A percentile compares a stretch with the other conserved stretches of the same genome.
Conservation (phyloP, 2,329 filamentous ascomycete species). For the Penicillium sp. region DNA sequence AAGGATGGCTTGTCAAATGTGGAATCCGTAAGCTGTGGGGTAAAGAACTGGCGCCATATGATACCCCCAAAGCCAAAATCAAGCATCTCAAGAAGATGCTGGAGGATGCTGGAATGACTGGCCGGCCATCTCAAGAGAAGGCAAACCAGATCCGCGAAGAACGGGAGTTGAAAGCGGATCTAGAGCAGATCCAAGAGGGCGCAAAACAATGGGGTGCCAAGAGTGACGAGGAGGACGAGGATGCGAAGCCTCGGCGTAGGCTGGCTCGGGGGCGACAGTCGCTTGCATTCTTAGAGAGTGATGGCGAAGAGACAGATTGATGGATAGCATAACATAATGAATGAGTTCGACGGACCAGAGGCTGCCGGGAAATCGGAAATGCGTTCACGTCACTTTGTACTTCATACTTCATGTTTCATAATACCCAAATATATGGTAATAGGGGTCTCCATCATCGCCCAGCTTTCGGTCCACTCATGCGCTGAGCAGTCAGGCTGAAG, state of each 20-base stretch:
- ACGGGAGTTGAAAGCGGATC: constrained; percentile 72
- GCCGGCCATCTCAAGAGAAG: constrained; percentile 74
- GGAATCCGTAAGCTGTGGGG: constrained; percentile 88
- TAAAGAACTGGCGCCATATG: constrained; percentile 67
- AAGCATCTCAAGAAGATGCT: constrained; percentile 71
- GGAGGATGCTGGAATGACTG: constrained; percentile 73
- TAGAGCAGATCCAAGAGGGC: constrained; percentile 76
- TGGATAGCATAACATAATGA: background rate
- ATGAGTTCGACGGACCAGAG: background rate
- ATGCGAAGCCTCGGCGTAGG: constrained; percentile 32
- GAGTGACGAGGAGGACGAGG: constrained; percentile 32
- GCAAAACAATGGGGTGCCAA: constrained; percentile 65
- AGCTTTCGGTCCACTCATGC: constrained; percentile 50
- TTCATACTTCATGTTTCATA: constrained; percentile 3
- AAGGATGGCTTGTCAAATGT: constrained; percentile 79
- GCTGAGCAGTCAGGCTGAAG: constrained; percentile 86
- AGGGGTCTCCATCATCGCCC: constrained; percentile 24
- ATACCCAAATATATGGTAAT: constrained; percentile 2
- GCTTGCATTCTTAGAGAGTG: constrained; percentile 56
- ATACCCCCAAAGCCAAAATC: constrained; percentile 69
- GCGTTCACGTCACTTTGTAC: constrained; percentile 1
- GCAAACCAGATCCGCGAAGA: constrained; percentile 79
- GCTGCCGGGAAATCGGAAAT: background rate
- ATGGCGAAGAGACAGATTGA: constrained; percentile 55
- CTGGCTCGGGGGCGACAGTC: constrained; percentile 36